Evolutionary conservation across 306 rosid genomes (phyloP).

Genomic region (Geum urbanum): DNA sequence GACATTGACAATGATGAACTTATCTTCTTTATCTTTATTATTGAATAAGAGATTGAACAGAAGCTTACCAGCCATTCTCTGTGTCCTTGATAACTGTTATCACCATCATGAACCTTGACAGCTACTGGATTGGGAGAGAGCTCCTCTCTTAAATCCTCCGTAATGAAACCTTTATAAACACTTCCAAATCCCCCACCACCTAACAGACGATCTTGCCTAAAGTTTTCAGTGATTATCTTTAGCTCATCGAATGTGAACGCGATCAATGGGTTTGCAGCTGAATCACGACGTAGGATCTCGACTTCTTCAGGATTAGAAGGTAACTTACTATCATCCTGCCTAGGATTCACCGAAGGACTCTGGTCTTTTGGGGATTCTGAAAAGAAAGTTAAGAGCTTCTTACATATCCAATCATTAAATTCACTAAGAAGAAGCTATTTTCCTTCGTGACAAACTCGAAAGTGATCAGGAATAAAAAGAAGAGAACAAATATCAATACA

Average conservation of each 20-base stretch:
- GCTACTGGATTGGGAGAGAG: conserved; percentile 67
- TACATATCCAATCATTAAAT: conserved; percentile 12
- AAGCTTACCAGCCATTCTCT: conserved; percentile 96
- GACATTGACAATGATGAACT: conserved; percentile 1
- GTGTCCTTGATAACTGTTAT: conserved; percentile 93
- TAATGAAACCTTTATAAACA: conserved; percentile 82
- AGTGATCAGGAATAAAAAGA: not conserved
- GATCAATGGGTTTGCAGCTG: conserved; percentile 76
- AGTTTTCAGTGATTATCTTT: conserved; percentile 69
- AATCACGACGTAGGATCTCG: conserved; percentile 78
- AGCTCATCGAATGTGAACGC: conserved; percentile 74
- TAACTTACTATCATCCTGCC: conserved; percentile 52
- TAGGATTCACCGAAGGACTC: conserved; percentile 35
- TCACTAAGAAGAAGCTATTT: not conserved
- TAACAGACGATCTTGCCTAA: conserved; percentile 68
- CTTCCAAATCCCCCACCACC: conserved; percentile 99
- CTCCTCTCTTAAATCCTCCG: conserved; percentile 73
- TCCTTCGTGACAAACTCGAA: conserved; percentile 4
- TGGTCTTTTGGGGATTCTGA: conserved; percentile 57
- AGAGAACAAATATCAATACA: too few relatives aligned
- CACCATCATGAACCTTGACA: conserved; percentile 97
- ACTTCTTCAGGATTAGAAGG: conserved; percentile 96
- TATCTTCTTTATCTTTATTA: not conserved
- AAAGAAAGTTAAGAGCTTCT: conserved; percentile 22
- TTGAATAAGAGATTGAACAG: conserved; percentile 14